These are phyloP conservation scores for Nicotiana obtusifolia DNA, from an alignment of 257 asterid species.

Conservation along the genomic window DNA sequence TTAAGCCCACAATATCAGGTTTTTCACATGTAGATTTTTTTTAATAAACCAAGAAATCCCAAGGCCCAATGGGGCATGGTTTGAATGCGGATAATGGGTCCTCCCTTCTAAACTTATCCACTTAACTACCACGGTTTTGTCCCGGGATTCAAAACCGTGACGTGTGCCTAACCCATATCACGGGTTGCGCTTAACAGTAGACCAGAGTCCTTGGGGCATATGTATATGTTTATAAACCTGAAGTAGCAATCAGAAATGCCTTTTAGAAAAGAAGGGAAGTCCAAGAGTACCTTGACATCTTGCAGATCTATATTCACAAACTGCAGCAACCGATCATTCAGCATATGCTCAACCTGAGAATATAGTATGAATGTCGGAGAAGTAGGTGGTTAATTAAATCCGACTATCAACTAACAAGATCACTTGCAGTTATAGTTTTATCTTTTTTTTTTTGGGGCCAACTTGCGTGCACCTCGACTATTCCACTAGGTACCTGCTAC, in stretches of 20 bases:
- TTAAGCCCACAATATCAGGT: not conserved
- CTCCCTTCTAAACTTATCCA: not conserved
- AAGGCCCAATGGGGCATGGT: not conserved
- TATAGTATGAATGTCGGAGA: conserved; percentile 12
- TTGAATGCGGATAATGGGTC: not conserved
- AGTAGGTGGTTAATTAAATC: not conserved
- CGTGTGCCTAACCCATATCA: not conserved
- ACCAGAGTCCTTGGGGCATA: not conserved
- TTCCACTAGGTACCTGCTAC: not conserved
- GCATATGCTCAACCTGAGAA: conserved; percentile 88
- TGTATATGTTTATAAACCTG: not conserved
- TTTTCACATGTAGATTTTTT: not conserved
- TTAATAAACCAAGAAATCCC: not conserved
- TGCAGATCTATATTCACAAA: conserved; percentile 89
- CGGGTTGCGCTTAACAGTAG: not conserved
- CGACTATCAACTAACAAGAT: not conserved
- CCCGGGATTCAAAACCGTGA: not conserved
- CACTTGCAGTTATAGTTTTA: not conserved
- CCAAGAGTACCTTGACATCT: conserved; percentile 80
- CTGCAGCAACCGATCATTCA: conserved; percentile 87
- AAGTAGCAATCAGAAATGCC: not conserved
- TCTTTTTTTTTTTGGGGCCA: not conserved
- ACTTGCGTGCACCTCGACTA: not conserved
- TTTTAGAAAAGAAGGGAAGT: not conserved
- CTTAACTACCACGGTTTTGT: not conserved